These are phyloP conservation scores for Cutaneotrichosporon spelunceum DNA, from an alignment of 1,284 basidiomycete genomes.

Conservation along the genomic window DNA sequence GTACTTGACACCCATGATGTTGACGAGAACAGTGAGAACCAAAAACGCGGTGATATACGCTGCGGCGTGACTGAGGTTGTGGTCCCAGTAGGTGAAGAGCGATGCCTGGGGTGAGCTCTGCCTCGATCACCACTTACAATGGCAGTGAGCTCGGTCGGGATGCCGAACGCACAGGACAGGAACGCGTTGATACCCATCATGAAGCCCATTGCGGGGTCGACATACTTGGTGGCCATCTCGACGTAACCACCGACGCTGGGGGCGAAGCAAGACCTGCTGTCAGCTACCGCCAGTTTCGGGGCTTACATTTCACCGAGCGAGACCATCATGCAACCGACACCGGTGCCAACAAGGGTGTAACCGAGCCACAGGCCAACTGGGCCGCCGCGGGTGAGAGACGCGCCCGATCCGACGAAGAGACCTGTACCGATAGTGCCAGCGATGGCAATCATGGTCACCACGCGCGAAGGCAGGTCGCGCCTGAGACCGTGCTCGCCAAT, in stretches of 20 bases:
- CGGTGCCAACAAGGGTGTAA: conserved; percentile 27
- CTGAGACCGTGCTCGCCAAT: conserved; percentile 13
- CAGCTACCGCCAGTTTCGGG: neutral
- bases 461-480: conserved; percentile 17
- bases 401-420: conserved; percentile 46
- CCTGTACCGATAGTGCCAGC: conserved; percentile 56
- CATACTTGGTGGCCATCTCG: conserved; percentile 39
- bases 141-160: conserved; percentile 66
- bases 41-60: conserved; percentile 22
- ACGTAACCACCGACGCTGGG: conserved; percentile 28
- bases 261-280: conserved; percentile 18
- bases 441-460: conserved; percentile 47
- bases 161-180: conserved; percentile 56
- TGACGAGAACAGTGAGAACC: conserved; percentile 14
- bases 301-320: conserved; percentile 21
- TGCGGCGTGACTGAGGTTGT: conserved; percentile 23
- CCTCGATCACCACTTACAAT: conserved; percentile 42
- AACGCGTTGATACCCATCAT: conserved; percentile 62
- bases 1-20: conserved; percentile 23
- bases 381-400: conserved; percentile 38
- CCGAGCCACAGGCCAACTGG: conserved; percentile 49
- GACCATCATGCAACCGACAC: conserved; percentile 24
- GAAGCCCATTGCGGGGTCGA: conserved; percentile 57
- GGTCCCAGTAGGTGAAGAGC: conserved; percentile 74
- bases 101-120: conserved; percentile 51